Base-by-base conservation (phyloP, 352 stramenopile genomes). In the Globisporangium rhizosaccharum region DNA sequence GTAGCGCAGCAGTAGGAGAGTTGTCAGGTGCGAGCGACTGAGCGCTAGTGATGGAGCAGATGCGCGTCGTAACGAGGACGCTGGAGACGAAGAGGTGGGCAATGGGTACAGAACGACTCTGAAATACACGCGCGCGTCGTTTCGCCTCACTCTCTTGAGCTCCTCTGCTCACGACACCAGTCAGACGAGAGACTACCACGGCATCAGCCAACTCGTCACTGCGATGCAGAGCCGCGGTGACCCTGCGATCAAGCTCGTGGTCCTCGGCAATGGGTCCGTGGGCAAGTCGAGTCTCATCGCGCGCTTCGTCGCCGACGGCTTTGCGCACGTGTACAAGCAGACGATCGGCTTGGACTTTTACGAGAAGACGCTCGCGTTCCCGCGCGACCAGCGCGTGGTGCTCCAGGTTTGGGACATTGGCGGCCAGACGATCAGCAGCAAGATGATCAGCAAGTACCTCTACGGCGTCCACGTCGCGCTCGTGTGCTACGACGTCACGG, bases 401-500 rank as follows among this genome's bases (percentile, higher is more conserved):
- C 70, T 96, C 23, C 82, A 96, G 59, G 76, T 96, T 9, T 95
- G 85, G 85, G 88, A 96, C 71, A 95, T 96, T 51, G 88, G 86
- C 18, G 85, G 87, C 10, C 88, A 96, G 62, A 93, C 73, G n/a
- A 90, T 92, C 59, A 82, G 77, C 65, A 94, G 85, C 67, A 90
- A 87, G 58, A 96, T 95, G 85, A 65, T 96, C 50, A 65, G 57
- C 62, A 96, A 94, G 63, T 94, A 96, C 65, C 60, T 96, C 26
- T 95, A 80, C 47, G 81, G 78, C 30, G 80, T 81, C 25, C 67
- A 94, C 53, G 79, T 94, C 15, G 83, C 85, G 25, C 64, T 95
- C 61, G 54, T 96, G 12, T 94, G 87, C 65, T 96, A 96, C 57
- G 85, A 96, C 52, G 80, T 96, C 30, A 96, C 86, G 39, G 84